Percentiles rank a stretch among this genome's conserved stretches.
Conservation (phyloP, 371 early-diverging fungal species). For the Lichtheimia corymbifera region DNA sequence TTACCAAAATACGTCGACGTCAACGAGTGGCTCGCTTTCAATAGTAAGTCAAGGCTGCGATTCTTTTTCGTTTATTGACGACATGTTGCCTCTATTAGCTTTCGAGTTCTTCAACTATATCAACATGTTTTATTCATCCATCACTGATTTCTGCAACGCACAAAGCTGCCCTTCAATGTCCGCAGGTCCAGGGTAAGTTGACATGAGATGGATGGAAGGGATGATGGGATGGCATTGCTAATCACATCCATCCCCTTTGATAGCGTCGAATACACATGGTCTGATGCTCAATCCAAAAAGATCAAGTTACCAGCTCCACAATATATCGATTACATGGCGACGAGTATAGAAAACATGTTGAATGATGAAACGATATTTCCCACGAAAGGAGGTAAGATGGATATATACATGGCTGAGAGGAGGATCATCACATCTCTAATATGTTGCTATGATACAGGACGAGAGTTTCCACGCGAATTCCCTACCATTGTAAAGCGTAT, state of each 20-base stretch:
- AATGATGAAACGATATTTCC: slow-evolving; percentile 89
- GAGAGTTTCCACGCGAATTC: slow-evolving; percentile 85
- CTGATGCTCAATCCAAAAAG: slow-evolving; percentile 82
- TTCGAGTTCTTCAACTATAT: slow-evolving; percentile 95
- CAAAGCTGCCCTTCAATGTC: slow-evolving; percentile 84
- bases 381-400: slow-evolving; percentile 59
- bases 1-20: slow-evolving; percentile 88
- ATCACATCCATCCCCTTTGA: background rate
- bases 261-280: slow-evolving; percentile 89
- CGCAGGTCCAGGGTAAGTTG: slow-evolving; percentile 77
- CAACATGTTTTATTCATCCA: slow-evolving; percentile 89
- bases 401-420: background rate
- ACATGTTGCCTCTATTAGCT: slow-evolving; percentile 40
- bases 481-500: slow-evolving; percentile 66
- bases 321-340: slow-evolving; percentile 91
- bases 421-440: background rate
- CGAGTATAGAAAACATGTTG: slow-evolving; percentile 85
- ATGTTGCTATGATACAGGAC: slow-evolving; percentile 28
- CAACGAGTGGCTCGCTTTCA: slow-evolving; percentile 94
- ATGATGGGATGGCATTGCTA: background rate
- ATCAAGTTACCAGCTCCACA: slow-evolving; percentile 90
- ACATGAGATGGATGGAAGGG: background rate
- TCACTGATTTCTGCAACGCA: slow-evolving; percentile 89
- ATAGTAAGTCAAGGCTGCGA: slow-evolving; percentile 55
- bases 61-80: too few relatives aligned